Evolutionary conservation across 805 yeast genomes (phyloP).

Genomic region (Starmerella stellata): DNA sequence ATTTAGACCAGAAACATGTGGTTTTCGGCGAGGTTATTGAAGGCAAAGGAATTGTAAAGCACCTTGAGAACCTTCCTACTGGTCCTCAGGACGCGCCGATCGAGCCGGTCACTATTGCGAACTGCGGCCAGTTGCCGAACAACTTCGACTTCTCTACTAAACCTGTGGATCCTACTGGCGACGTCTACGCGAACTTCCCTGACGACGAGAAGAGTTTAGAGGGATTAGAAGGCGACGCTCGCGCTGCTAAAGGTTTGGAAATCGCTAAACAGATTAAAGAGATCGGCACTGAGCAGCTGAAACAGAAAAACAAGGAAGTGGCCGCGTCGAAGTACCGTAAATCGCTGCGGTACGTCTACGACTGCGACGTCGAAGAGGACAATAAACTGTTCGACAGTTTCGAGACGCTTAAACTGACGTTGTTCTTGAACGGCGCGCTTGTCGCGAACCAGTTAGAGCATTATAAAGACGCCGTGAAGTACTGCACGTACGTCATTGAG

Average conservation of each 20-base stretch:
- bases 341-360: conserved; percentile 49
- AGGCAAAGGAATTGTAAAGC: conserved; percentile 67
- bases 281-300: conserved; percentile 61
- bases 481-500: conserved; percentile 50
- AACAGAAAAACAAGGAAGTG: conserved; percentile 36
- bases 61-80: conserved; percentile 54
- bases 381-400: conserved; percentile 27
- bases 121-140: conserved; percentile 59
- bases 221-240: conserved; percentile 26
- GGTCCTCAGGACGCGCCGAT: conserved; percentile 53
- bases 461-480: conserved; percentile 35
- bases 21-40: conserved; percentile 82
- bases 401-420: conserved; percentile 39
- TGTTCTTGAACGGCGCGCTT: conserved; percentile 55
- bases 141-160: conserved; percentile 34
- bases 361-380: conserved; percentile 50
- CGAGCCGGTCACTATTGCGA: conserved; percentile 49
- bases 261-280: conserved; percentile 52
- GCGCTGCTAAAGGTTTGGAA: conserved; percentile 30
- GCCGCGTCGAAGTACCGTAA: conserved; percentile 58
- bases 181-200: conserved; percentile 54
- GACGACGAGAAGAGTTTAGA: conserved; percentile 52
- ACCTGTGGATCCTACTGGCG: conserved; percentile 61
- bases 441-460: conserved; percentile 48
- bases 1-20: conserved; percentile 86